Evolutionary conservation across 768 basidiomycete species (phyloP).

Genomic region (Hericium erinaceus): DNA sequence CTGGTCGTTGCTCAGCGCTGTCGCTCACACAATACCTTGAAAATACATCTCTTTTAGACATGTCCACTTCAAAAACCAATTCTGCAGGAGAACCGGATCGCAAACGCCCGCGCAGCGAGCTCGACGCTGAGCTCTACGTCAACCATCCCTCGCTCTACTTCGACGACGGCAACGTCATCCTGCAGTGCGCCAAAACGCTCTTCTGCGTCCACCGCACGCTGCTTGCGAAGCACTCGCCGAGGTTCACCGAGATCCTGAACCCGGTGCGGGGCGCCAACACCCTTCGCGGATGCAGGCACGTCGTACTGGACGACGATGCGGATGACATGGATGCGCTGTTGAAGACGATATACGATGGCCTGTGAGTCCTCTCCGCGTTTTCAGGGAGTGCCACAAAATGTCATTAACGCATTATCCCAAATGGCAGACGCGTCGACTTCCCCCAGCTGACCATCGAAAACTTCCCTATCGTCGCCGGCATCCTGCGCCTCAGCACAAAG

Average conservation of each 20-base stretch:
- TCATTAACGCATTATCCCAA: neutral
- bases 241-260: neutral
- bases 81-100: neutral
- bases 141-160: constrained; percentile 11
- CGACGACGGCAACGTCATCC: constrained; percentile 10
- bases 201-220: constrained; percentile 10
- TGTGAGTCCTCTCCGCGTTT: constrained; percentile 5
- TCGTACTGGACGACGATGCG: constrained; percentile 4
- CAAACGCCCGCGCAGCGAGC: neutral
- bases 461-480: constrained; percentile 8
- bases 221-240: constrained; percentile 9
- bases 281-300: constrained; percentile 1
- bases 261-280: neutral
- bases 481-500: constrained; percentile 10
- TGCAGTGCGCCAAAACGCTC: neutral
- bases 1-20: no score
- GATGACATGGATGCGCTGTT: constrained; percentile 12
- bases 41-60: neutral
- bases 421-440: constrained; percentile 14
- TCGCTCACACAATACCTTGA: no score
- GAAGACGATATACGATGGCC: constrained; percentile 8
- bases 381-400: neutral
- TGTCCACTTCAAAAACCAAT: neutral
- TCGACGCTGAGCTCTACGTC: neutral
- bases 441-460: constrained; percentile 10